phyloP scores from a whole-genome alignment of 176 grass and related monocot species.

The Carex myosuroides region DNA sequence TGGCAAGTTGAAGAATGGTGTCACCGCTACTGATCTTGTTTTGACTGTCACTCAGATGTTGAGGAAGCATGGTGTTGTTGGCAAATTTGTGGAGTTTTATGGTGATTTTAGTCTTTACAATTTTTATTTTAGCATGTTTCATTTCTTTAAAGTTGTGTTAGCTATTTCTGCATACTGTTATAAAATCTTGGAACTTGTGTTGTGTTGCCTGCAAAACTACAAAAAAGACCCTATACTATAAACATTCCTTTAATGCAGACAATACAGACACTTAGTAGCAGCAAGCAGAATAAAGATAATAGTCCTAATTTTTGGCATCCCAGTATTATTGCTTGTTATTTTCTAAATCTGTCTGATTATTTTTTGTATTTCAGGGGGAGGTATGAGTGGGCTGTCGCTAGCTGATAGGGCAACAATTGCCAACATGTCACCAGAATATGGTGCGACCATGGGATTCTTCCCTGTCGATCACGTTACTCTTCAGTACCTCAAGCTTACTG shows the following conservation, averaged over 20 bases:
- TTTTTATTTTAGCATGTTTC: not conserved
- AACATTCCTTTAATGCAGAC: not conserved
- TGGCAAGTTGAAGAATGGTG: slow-evolving; percentile 62
- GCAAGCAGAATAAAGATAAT: not conserved
- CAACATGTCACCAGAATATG: slow-evolving; percentile 99
- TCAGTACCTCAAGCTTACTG: slow-evolving; percentile 88
- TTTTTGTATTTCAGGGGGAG: slow-evolving; percentile 57
- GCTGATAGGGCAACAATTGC: slow-evolving; percentile 95
- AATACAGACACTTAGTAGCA: not conserved
- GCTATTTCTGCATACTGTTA: not conserved
- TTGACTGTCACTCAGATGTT: slow-evolving; percentile 92
- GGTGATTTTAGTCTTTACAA: slow-evolving; percentile 32
- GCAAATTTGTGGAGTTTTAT: slow-evolving; percentile 92
- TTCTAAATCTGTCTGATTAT: not conserved
- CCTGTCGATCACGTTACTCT: slow-evolving; percentile 89
- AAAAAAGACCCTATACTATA: not conserved
- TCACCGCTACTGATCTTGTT: slow-evolving; percentile 86
- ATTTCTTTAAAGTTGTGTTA: not conserved
- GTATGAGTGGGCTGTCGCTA: slow-evolving; percentile 79
- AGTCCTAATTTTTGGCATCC: not conserved
- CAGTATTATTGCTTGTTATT: slow-evolving; percentile 1
- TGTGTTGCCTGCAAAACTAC: not conserved
- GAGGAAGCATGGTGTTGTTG: slow-evolving; percentile 90
- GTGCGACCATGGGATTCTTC: slow-evolving; percentile 99
- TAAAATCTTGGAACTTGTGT: not conserved